Percentiles rank a stretch among this genome's conserved stretches.
Conservation (phyloP, 257 asterid genomes). For the Salvia miltiorrhiza region DNA sequence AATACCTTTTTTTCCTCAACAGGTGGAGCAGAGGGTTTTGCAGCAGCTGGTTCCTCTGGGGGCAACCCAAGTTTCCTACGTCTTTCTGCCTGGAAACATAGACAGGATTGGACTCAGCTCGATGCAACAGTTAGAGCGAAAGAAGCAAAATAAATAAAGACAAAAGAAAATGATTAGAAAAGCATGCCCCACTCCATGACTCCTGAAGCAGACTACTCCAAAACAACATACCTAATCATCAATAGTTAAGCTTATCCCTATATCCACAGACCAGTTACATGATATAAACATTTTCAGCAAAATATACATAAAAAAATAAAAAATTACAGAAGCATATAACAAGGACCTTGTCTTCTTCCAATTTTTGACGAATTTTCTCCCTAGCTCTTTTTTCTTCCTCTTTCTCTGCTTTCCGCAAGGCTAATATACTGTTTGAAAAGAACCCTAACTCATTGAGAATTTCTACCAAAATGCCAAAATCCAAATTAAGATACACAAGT, state of each 20-base stretch:
- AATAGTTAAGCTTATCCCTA: slow-evolving; percentile 3
- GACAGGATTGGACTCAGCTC: slow-evolving; percentile 19
- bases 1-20: slow-evolving; percentile 86
- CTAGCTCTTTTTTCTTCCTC: slow-evolving; percentile 89
- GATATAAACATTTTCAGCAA: neutral
- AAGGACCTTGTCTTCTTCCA: slow-evolving; percentile 95
- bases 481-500: slow-evolving; percentile 5
- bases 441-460: slow-evolving; percentile 19
- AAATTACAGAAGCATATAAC: slow-evolving; percentile 9
- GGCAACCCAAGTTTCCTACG: slow-evolving; percentile 95
- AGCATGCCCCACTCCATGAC: neutral
- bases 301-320: slow-evolving; percentile 1
- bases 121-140: neutral
- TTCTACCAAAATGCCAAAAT: neutral
- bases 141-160: neutral
- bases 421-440: slow-evolving; percentile 53
- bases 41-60: slow-evolving; percentile 63
- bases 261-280: neutral
- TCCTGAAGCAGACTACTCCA: neutral
- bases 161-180: neutral
- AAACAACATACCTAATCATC: neutral
- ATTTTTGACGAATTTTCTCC: slow-evolving; percentile 89
- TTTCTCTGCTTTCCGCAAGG: slow-evolving; percentile 96
- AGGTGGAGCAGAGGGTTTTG: slow-evolving; percentile 71
- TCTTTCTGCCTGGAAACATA: slow-evolving; percentile 81